Evolutionary conservation across 805 yeast species (phyloP).

Genomic region (Komagataella ulmi): DNA sequence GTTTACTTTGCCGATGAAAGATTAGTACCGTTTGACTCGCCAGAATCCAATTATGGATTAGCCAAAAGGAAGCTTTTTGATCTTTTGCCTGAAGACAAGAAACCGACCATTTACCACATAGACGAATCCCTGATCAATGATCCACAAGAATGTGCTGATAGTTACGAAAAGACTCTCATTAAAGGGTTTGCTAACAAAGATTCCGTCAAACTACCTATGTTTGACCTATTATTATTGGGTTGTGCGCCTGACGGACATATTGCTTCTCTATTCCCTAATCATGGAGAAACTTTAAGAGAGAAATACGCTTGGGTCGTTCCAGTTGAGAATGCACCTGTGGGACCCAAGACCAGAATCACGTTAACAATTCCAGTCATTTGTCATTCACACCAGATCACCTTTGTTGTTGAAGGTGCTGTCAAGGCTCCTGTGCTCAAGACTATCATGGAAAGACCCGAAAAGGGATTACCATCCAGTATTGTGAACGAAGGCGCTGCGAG

Average conservation of each 20-base stretch:
- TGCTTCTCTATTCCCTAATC: conserved; percentile 92
- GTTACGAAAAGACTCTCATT: conserved; percentile 75
- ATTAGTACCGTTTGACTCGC: conserved; percentile 73
- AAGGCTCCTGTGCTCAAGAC: conserved; percentile 87
- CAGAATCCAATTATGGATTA: conserved; percentile 82
- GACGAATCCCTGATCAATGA: conserved; percentile 64
- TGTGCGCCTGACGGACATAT: conserved; percentile 99
- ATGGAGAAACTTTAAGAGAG: conserved; percentile 69
- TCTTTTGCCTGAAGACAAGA: conserved; percentile 33
- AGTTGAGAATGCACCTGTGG: conserved; percentile 81
- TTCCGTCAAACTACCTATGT: conserved; percentile 89
- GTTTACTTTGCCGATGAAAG: conserved; percentile 94
- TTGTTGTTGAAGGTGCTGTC: conserved; percentile 92
- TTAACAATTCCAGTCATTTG: conserved; percentile 89
- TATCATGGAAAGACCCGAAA: conserved; percentile 94
- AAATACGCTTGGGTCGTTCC: conserved; percentile 92
- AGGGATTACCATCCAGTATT: conserved; percentile 86
- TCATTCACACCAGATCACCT: conserved; percentile 84
- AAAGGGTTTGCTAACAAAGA: conserved; percentile 92
- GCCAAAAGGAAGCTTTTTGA: conserved; percentile 78
- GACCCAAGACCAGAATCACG: conserved; percentile 78
- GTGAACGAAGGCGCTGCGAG: conserved; percentile 97
- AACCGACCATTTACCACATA: conserved; percentile 73
- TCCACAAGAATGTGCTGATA: conserved; percentile 90
- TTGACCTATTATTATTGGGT: conserved; percentile 81